Base-by-base conservation (phyloP, 208 protist genomes). In the Strigomonas culicis region DNA sequence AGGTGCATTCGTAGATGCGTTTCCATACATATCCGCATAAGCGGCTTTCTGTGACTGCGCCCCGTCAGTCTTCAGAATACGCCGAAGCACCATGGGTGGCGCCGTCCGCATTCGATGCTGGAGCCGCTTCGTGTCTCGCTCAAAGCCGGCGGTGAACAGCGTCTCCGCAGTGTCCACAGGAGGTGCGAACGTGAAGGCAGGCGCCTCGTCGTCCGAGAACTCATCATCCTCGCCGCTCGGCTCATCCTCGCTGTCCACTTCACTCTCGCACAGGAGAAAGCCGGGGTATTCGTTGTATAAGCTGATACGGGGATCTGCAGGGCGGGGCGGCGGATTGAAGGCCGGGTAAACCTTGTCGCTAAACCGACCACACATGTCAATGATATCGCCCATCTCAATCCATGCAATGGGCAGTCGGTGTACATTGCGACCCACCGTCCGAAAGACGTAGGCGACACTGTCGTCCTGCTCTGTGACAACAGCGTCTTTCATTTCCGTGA, bases 331-430 rank as follows among this genome's bases (percentile, higher is more conserved):
- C 0, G 91, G 91, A 68, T 93, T 84, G 63, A 87, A 90, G 10
- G 88, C 81, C 19, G 82, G 83, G 17, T 76, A 57, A 55, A 90
- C 77, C 6, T 41, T 44, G 10, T 77, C 67, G 19, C 78, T 85
- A 68, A 97, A 95, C 13, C 88, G 84, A 11, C 66, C 72, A 62
- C 87, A 93, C 88, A 96, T 96, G 60, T 94, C 93, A 30, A 95
- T 84, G 39, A 96, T 73, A 55, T 97, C 93, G 7, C 93, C 93
- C 75, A 88, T 94, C 22, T 97, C 93, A 60, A 97, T 89, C 87
- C 90, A 97, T 30, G 84, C 80, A 59, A 97, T 91, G 4, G 93
- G 93, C 43, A 97, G 75, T 1, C 93, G 78, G 57, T 94, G 85
- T 15, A 97, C 69, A 58, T 86, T 92, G 36, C 74, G 65, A 21